These are phyloP conservation scores for Stellera chamaejasme DNA, from an alignment of 345 rosid genomes.

Conservation along the genomic window DNA sequence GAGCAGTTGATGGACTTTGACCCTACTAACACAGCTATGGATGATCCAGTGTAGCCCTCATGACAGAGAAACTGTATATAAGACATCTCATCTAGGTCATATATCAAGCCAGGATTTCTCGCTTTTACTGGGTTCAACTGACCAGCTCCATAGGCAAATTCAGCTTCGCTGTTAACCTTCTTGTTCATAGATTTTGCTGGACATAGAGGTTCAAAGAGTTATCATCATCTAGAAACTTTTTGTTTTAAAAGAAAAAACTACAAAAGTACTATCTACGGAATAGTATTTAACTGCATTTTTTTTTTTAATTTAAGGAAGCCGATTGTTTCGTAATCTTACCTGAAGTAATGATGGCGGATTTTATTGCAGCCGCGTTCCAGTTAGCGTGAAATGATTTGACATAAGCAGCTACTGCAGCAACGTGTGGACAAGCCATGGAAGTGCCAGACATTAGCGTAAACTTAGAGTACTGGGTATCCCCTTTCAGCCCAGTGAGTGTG, in stretches of 20 bases:
- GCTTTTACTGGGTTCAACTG: conserved; percentile 67
- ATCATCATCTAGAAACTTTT: background rate
- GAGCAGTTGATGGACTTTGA: conserved; percentile 56
- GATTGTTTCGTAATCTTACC: conserved; percentile 24
- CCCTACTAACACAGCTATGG: conserved; percentile 42
- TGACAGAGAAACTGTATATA: conserved; percentile 78
- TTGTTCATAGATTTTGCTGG: conserved; percentile 65
- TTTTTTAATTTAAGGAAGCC: background rate
- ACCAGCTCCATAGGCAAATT: conserved; percentile 80
- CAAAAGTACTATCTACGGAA: background rate
- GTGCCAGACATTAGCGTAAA: conserved; percentile 83
- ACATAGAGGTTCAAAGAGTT: conserved; percentile 6
- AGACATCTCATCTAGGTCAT: conserved; percentile 60
- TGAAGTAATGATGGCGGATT: conserved; percentile 85
- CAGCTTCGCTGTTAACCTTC: conserved; percentile 46
- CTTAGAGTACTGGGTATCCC: conserved; percentile 69
- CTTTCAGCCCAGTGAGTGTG: conserved; percentile 70
- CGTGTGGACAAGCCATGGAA: conserved; percentile 93
- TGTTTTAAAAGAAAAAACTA: background rate
- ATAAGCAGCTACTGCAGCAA: conserved; percentile 80
- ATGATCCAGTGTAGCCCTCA: conserved; percentile 62
- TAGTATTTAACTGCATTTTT: background rate
- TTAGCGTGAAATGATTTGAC: conserved; percentile 83
- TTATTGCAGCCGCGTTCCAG: conserved; percentile 78
- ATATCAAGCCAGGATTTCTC: conserved; percentile 58